Percentiles rank a stretch among this genome's conserved stretches.
Evolutionary conservation across 257 asterid species (phyloP).

Genomic region (Jaltomata sinuosa): DNA sequence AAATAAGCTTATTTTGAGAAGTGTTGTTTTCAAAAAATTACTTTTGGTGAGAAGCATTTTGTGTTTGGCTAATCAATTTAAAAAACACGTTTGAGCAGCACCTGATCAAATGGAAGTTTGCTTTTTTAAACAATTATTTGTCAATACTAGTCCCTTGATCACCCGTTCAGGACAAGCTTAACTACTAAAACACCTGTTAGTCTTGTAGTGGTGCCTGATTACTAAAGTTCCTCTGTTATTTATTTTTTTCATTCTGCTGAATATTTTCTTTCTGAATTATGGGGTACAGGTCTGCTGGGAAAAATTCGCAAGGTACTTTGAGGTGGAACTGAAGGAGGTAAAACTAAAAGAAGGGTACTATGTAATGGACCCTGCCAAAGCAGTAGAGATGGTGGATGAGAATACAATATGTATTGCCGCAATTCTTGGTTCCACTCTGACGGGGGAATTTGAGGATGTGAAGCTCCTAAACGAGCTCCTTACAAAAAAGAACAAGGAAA

Average conservation of each 20-base stretch:
- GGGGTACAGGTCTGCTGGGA: conserved; percentile 65
- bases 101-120: background rate
- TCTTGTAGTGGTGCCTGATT: background rate
- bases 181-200: background rate
- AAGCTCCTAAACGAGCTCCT: conserved; percentile 57
- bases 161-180: background rate
- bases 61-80: too few relatives aligned
- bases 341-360: conserved; percentile 62
- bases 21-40: too few relatives aligned
- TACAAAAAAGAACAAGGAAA: conserved; percentile 40
- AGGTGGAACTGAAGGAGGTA: conserved; percentile 72
- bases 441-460: conserved; percentile 76
- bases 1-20: too few relatives aligned
- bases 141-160: background rate
- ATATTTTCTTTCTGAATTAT: background rate
- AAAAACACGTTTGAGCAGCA: too few relatives aligned
- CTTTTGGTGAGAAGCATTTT: too few relatives aligned
- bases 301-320: conserved; percentile 70
- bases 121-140: background rate
- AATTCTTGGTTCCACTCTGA: conserved; percentile 71
- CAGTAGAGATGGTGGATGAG: conserved; percentile 72
- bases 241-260: background rate
- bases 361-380: conserved; percentile 56
- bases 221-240: background rate
- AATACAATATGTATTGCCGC: conserved; percentile 73